Evolutionary conservation across 805 yeast genomes (phyloP), one percentile per base, ranked within the genome.

Genomic region (Saccharomycopsis lassenensis): DNA sequence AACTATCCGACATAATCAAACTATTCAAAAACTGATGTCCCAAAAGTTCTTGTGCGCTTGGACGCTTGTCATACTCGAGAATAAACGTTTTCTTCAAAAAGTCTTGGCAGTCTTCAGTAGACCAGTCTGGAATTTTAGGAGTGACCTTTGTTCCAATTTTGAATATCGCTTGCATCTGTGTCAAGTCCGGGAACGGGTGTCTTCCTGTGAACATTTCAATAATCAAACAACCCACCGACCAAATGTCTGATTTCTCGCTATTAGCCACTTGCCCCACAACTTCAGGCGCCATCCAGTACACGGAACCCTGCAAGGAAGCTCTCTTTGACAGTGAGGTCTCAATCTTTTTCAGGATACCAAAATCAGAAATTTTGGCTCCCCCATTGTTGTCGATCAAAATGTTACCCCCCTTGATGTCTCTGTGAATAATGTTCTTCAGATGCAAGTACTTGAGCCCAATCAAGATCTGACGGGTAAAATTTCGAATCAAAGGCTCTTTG

Each of bases 221-320:
- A 10, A 89, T 71, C 18, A 91, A 67, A 55, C 97, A 91, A 1
- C 97, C 98, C 7, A 93, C 79, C 1, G 95, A 84, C 98, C 98
- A 91, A 18, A 91, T 85, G 55, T 91, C 98, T 0, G 95, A 94
- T 56, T 84, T 85, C 25, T 80, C 77, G 1, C 97, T 89, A 36
- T 89, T 83, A 0, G 86, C 83, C 2, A 83, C 77, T 52, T 87
- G 96, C 50, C 86, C 84, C 12, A 91, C 97, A 6, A 91, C 97
- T 54, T 91, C 98, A 0, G 98, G 98, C 0, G 98, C 97, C 98
- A 91, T 91, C 97, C 98, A 91, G 52, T 79, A 91, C 0, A 89
- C 86, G 0, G 95, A 84, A 0, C 98, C 98, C 48, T 65, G 70
- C 24, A 65, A 48, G 5, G 69, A 63, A 4, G 68, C 68, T 35